Evolutionary conservation across 2,329 filamentous ascomycete genomes (phyloP), one percentile per base, ranked within the genome.

Genomic region (Pyrenophora tritici-repentis): DNA sequence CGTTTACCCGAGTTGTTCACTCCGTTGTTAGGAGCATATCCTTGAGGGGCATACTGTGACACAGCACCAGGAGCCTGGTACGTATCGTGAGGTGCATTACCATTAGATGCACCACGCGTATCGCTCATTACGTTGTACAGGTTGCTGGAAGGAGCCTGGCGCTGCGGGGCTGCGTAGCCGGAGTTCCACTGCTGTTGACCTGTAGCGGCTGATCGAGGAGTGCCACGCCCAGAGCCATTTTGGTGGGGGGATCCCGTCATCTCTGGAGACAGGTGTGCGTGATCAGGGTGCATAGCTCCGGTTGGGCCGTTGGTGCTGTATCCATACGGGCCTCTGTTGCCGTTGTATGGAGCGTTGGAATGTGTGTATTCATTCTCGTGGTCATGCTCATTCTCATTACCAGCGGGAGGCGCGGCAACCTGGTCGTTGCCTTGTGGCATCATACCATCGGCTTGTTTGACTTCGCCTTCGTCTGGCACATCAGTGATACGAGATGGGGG

Each of bases 91-190:
- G 81, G 76, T 10, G 84, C 75, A 24, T 80, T 81, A n/a, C 87
- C 87, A 61, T 90, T 90, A 9, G 84, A 74, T 24, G 80, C 76
- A 40, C 79, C 84, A 20, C 90, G 84, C 53, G 90, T 88, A 69
- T 90, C 91, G 71, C 88, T 92, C 78, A 96, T 91, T 56, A 95
- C 88, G 73, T 86, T 95, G 80, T 96, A 96, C 42, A 96, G 79
- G 69, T 86, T 95, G 78, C 90, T 92, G 1, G 89, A 86, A 3
- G 88, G 82, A 36, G 79, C 77, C 50, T 81, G 78, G 35, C 91
- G 86, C 17, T 91, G 91, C 41, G 92, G 88, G 1, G 90, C 92
- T 70, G 80, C 88, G 76, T 95, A 96, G 20, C 86, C 87, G 38
- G 76, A 74, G 42, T 81, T 73, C 70, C 95, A 97, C 73, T 91